Evolutionary conservation across 2,329 filamentous ascomycete species (phyloP).

Genomic region (Xylariaceae sp.): DNA sequence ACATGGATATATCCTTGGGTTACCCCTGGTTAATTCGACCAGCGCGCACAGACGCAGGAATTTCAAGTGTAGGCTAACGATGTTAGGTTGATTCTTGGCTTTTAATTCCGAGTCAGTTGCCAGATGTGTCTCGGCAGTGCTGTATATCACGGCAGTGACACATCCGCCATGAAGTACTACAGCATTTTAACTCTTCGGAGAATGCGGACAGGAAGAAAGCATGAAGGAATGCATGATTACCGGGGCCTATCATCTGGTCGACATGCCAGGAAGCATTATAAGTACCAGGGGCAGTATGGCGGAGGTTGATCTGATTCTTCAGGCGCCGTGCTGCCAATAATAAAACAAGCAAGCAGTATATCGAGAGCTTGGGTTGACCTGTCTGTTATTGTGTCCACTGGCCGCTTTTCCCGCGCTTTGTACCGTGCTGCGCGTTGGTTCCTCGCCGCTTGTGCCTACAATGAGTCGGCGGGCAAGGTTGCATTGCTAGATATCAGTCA

Average conservation of each 20-base stretch:
- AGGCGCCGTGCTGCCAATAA: too few relatives aligned
- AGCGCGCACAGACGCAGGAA: constrained; percentile 30
- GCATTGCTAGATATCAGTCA: too few relatives aligned
- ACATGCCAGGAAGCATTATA: constrained; percentile 30
- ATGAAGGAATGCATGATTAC: constrained; percentile 18
- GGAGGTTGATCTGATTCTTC: too few relatives aligned
- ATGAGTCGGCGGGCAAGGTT: too few relatives aligned
- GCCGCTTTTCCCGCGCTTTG: too few relatives aligned
- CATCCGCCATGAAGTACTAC: constrained; percentile 34
- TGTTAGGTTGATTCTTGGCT: constrained; percentile 32
- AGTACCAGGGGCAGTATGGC: too few relatives aligned
- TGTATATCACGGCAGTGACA: constrained; percentile 35
- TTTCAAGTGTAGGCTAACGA: constrained; percentile 37
- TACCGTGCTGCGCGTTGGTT: too few relatives aligned
- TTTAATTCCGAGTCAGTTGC: constrained; percentile 12
- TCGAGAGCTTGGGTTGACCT: too few relatives aligned
- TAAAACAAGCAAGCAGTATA: too few relatives aligned
- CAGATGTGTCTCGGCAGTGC: constrained; percentile 32
- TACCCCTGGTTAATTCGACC: too few relatives aligned
- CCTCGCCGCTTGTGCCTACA: too few relatives aligned
- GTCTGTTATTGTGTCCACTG: too few relatives aligned
- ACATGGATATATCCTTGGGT: background rate
- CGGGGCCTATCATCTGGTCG: constrained; percentile 32
- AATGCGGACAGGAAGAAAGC: background rate
- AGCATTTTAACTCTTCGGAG: background rate